phyloP scores from a whole-genome alignment of 2,329 filamentous ascomycete species.

The Trichoderma polysporum region DNA sequence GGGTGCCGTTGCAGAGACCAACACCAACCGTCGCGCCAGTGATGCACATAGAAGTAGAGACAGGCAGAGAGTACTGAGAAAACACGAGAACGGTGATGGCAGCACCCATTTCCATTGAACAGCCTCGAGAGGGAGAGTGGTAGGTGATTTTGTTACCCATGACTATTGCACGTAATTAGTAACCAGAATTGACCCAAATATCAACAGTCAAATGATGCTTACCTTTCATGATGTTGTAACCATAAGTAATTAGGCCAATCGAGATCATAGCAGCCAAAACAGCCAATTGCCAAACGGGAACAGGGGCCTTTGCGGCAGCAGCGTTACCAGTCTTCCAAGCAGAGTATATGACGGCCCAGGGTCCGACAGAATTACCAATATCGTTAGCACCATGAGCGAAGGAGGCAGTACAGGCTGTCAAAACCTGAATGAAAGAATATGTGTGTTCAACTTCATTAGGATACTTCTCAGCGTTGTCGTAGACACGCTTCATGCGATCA shows the following conservation, averaged over 20 bases:
- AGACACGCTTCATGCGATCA: constrained; percentile 51
- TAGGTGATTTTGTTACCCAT: constrained; percentile 82
- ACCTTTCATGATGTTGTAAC: constrained; percentile 84
- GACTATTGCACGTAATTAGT: constrained; percentile 43
- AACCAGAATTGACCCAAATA: not conserved
- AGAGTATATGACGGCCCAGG: constrained; percentile 69
- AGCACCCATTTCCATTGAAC: constrained; percentile 77
- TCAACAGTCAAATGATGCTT: constrained; percentile 30
- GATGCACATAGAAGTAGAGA: constrained; percentile 78
- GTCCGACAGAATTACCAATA: constrained; percentile 68
- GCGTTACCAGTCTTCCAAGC: constrained; percentile 65
- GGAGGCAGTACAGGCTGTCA: constrained; percentile 70
- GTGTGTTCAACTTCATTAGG: constrained; percentile 68
- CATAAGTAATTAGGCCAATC: constrained; percentile 69
- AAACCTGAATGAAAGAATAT: constrained; percentile 65
- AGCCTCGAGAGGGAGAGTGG: constrained; percentile 57
- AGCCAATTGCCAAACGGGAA: constrained; percentile 75
- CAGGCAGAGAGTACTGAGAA: constrained; percentile 72
- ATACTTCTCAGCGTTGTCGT: constrained; percentile 63
- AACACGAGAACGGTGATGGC: constrained; percentile 75
- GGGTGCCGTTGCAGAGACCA: constrained; percentile 70
- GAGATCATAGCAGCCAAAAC: constrained; percentile 65
- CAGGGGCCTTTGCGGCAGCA: constrained; percentile 60
- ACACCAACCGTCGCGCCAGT: constrained; percentile 77
- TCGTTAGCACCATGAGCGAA: constrained; percentile 79